phyloP scores from a whole-genome alignment of 2,329 filamentous ascomycete species.

The Diaporthe longicolla region DNA sequence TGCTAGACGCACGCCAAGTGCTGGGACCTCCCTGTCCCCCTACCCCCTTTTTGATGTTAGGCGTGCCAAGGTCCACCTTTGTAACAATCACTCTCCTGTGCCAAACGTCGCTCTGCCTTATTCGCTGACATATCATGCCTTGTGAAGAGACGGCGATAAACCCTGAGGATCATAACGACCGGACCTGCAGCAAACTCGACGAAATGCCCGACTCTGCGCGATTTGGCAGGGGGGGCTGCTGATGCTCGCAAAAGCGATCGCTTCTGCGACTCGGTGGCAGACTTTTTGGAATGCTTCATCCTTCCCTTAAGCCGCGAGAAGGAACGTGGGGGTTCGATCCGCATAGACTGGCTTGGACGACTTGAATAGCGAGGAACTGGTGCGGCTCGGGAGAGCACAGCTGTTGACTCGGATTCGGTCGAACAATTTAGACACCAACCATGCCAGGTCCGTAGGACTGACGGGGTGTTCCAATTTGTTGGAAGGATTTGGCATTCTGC shows the following conservation, averaged over 20 bases:
- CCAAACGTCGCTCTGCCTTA: neutral
- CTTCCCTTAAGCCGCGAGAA: constrained; percentile 44
- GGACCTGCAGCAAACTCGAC: neutral
- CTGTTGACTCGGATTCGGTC: constrained; percentile 45
- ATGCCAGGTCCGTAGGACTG: constrained; percentile 71
- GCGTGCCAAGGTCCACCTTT: neutral
- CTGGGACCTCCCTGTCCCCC: constrained; percentile 2
- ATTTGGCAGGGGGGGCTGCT: neutral
- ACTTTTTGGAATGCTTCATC: constrained; percentile 43
- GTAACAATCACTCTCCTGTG: neutral
- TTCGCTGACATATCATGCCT: neutral
- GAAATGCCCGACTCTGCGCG: neutral
- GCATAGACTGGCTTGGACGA: constrained; percentile 33
- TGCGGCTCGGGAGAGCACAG: constrained; percentile 32
- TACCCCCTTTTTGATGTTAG: constrained; percentile 1
- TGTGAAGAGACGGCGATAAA: no score
- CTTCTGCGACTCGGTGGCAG: constrained; percentile 18
- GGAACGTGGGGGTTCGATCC: constrained; percentile 29
- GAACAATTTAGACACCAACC: constrained; percentile 64
- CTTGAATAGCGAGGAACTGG: constrained; percentile 33
- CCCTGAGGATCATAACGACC: neutral
- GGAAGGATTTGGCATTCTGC: constrained; percentile 60
- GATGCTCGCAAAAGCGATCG: neutral
- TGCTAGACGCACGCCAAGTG: constrained; percentile 27
- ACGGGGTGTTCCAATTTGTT: constrained; percentile 42